phyloP scores from a whole-genome alignment of 2,329 filamentous ascomycete genomes.

The Boeremia exigua region DNA sequence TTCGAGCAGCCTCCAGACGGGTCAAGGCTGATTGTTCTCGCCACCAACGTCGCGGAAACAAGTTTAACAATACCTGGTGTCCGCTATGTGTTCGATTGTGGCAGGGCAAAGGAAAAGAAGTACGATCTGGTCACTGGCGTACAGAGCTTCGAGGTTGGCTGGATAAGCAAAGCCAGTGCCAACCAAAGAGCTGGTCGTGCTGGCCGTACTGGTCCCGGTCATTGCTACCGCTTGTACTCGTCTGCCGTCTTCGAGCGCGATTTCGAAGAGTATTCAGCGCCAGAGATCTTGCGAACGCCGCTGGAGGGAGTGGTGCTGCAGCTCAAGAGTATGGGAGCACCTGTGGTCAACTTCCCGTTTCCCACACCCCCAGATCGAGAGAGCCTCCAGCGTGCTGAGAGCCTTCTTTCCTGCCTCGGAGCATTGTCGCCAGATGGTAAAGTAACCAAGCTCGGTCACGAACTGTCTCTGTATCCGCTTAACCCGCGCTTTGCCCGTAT shows the following conservation, averaged over 20 bases:
- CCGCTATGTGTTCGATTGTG: slow-evolving; percentile 94
- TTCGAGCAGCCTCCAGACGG: slow-evolving; percentile 86
- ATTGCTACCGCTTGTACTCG: slow-evolving; percentile 94
- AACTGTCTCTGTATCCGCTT: slow-evolving; percentile 87
- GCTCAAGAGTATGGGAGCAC: slow-evolving; percentile 91
- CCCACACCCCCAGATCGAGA: slow-evolving; percentile 84
- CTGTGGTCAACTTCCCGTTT: slow-evolving; percentile 94
- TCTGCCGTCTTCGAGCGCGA: slow-evolving; percentile 92
- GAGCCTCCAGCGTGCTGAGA: slow-evolving; percentile 82
- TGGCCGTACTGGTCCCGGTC: slow-evolving; percentile 91
- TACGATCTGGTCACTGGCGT: slow-evolving; percentile 90
- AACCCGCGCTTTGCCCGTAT: slow-evolving; percentile 92
- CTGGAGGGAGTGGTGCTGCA: slow-evolving; percentile 90
- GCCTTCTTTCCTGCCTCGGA: slow-evolving; percentile 82
- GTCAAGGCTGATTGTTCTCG: slow-evolving; percentile 83
- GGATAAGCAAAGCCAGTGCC: slow-evolving; percentile 97
- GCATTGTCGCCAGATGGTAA: slow-evolving; percentile 75
- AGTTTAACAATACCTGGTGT: slow-evolving; percentile 96
- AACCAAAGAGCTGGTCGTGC: slow-evolving; percentile 91
- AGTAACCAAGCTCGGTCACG: slow-evolving; percentile 78
- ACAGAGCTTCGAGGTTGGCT: slow-evolving; percentile 92
- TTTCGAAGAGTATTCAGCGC: slow-evolving; percentile 83
- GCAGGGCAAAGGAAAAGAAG: slow-evolving; percentile 87
- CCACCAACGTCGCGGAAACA: slow-evolving; percentile 96
- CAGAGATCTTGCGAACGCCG: slow-evolving; percentile 88